Base-by-base conservation (phyloP, 1,139 yeast genomes). In the Lodderomyces parapsilosis region DNA sequence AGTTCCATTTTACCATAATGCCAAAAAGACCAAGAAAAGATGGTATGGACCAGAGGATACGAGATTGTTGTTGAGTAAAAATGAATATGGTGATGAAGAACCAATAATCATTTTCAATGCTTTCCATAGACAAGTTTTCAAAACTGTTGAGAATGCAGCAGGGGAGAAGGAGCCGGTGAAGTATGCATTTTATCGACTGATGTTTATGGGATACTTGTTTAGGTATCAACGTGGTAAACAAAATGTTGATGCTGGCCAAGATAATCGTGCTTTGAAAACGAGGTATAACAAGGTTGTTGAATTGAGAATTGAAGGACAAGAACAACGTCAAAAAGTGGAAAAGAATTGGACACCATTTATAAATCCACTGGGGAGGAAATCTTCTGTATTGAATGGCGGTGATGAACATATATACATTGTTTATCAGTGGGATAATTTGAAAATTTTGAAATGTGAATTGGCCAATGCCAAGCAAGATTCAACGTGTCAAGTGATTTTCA, bases 1-100 rank as follows among this genome's bases (percentile, higher is more conserved):
- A 1, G 55, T 65, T 7, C 69, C 69, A 9, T 62, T 63, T 41
- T 50, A 47, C 35, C 49, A 43, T 10, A 45, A 47, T 5, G 48
- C 56, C 18, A 54, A 53, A 20, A 62, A 50, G 44, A 36, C 34
- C 7, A 39, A 38, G 15, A 35, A 30, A 20, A 40, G 46, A 49
- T 62, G 47, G 51, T 67, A 60, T 43, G 80, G 80, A 0, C 75
- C 80, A 2, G 80, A 75, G 53, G 79, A 76, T 52, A 77, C 80
- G 2, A 60, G 78, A 38, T 57, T 74, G 15, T 52, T 73, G 14
- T 49, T 66, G 7, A 50, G 62, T 13, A 55, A 49, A 35, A 65
- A 62, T 49, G 63, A 60, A 42, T 52, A 57, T 32, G 74, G 74
- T 1, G 51, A 47, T 24, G 54, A 51, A 24, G 68, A 63, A 42